Evolutionary conservation across 2,329 filamentous ascomycete species (phyloP), one percentile per base, ranked within the genome.

Genomic region (Diaporthe caulivora): DNA sequence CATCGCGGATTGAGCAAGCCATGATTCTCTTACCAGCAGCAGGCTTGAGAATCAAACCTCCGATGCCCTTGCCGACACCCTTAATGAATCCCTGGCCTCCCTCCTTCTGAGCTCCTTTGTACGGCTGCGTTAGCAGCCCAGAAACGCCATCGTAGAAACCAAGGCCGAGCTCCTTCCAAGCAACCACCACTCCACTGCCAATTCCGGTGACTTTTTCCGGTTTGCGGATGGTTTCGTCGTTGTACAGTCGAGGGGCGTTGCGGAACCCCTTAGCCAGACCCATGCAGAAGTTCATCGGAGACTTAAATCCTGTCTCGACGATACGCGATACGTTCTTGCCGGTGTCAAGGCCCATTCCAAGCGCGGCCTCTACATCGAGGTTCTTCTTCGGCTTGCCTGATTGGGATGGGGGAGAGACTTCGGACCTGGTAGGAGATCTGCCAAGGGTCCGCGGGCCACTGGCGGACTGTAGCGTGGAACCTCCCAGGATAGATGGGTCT

Each of bases 221-320:
- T n/a, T 93, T 92, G 11, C 94, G 89, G 0, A 98, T 91, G 1
- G 92, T 95, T 1, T 94, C 91, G 78, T 97, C 95, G 54, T 95
- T 93, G 80, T 98, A 98, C 1, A 98, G 85, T 77, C 90, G 92
- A 0, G 95, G 95, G 8, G 94, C 92, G 78, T 98, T 98, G 80
- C 96, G 93, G 80, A 98, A 97, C 0, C 95, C 95, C 81, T 93
- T 93, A 0, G 95, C 93, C 49, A 98, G 83, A 0, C 93, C 93
- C 54, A 98, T 84, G 53, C 94, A 94, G 76, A 98, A 93, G 80
- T 97, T 94, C 87, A 97, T 92, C 0, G 95, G 95, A 1, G 92
- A 92, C 77, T 93, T 94, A 74, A 96, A 86, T 7, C 93, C 90
- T n/a, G 93, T 92, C 15, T 89, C 88, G 7, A 95, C 90, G 62